Percentiles rank a stretch among this genome's conserved stretches.
Conservation (phyloP, 1,284 basidiomycete genomes). For the Ceratobasidium papillatum region DNA sequence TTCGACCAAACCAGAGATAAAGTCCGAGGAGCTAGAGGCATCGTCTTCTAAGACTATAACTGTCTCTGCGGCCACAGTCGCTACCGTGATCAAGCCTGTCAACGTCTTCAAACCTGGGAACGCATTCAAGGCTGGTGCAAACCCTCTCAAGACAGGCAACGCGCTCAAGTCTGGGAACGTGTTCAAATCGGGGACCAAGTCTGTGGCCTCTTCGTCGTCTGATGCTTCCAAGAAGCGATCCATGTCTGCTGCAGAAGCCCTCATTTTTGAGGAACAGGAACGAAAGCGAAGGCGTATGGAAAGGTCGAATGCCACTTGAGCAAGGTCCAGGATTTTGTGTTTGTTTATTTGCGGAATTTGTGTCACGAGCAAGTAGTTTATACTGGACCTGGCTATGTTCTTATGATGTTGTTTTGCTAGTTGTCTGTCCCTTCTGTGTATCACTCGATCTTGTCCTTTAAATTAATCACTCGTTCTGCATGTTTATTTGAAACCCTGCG, state of each 20-base stretch:
- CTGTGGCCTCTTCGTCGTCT: slow-evolving; percentile 48
- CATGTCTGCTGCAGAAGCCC: slow-evolving; percentile 82
- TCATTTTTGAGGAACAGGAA: slow-evolving; percentile 89
- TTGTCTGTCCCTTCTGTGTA: slow-evolving; percentile 8
- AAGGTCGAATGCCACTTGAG: slow-evolving; percentile 22
- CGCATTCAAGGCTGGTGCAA: slow-evolving; percentile 56
- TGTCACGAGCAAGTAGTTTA: background rate
- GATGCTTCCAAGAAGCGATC: slow-evolving; percentile 51
- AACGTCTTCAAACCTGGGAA: slow-evolving; percentile 71
- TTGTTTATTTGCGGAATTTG: background rate
- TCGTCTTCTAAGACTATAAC: slow-evolving; percentile 37
- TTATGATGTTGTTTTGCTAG: slow-evolving; percentile 22
- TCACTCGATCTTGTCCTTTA: background rate
- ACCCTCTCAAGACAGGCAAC: slow-evolving; percentile 60
- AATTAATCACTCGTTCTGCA: background rate
- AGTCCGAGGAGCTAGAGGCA: slow-evolving; percentile 30
- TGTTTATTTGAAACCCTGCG: background rate
- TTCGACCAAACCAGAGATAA: background rate
- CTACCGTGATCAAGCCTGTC: slow-evolving; percentile 51
- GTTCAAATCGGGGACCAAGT: slow-evolving; percentile 64
- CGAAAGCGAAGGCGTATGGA: slow-evolving; percentile 78
- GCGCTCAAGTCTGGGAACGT: slow-evolving; percentile 76
- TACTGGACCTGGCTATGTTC: background rate
- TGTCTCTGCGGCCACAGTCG: slow-evolving; percentile 12
- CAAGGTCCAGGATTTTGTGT: background rate